Evolutionary conservation across 2,329 filamentous ascomycete genomes (phyloP).

Genomic region (Claviceps cyperi): DNA sequence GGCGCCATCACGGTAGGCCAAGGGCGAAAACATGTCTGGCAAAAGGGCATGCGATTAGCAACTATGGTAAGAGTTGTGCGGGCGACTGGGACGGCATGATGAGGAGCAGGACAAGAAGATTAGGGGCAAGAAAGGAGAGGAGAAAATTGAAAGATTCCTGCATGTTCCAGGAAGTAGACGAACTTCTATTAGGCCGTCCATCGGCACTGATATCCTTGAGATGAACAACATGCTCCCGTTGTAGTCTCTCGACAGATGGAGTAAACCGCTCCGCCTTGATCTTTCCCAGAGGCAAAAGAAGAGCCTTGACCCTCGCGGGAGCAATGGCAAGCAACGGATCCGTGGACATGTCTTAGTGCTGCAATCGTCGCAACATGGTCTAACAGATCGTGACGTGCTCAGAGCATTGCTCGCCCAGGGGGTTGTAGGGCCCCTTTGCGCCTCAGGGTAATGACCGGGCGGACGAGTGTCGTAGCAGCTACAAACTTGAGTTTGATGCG

Average conservation of each 20-base stretch:
- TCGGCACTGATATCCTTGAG: conserved; percentile 79
- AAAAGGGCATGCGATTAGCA: conserved; percentile 9
- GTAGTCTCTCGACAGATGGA: conserved; percentile 63
- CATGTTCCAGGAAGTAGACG: neutral
- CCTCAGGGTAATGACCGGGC: neutral
- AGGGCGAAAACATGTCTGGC: conserved; percentile 82
- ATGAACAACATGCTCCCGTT: conserved; percentile 65
- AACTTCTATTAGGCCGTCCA: conserved; percentile 71
- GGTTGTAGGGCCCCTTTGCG: neutral
- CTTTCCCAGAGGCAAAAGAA: conserved; percentile 73
- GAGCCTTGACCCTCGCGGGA: conserved; percentile 76
- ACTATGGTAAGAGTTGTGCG: neutral
- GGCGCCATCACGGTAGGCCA: conserved; percentile 72
- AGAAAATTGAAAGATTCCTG: neutral
- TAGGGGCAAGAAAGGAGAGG: neutral
- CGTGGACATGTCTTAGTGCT: conserved; percentile 58
- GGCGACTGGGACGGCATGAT: neutral
- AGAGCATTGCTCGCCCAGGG: neutral
- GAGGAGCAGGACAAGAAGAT: neutral
- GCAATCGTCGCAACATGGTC: conserved; percentile 20
- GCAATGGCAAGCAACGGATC: conserved; percentile 84
- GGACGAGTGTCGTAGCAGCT: neutral
- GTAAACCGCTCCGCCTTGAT: conserved; percentile 73
- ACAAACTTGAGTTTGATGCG: neutral
- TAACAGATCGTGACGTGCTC: conserved; percentile 1